Base-by-base conservation (phyloP, 495 filamentous ascomycete genomes). In the Talaromyces trachyspermus region DNA sequence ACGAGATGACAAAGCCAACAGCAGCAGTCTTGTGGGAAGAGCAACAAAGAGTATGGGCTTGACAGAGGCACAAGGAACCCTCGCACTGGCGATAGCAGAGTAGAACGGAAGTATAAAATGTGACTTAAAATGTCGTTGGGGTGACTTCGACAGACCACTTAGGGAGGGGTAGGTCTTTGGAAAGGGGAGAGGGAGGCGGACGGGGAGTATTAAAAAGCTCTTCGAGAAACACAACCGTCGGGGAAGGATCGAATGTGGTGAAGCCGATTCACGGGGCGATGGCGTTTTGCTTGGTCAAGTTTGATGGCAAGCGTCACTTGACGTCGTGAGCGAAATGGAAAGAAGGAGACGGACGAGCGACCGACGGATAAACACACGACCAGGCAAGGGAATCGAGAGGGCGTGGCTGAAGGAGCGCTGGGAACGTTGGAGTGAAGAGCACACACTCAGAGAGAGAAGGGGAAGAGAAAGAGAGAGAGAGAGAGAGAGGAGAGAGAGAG, bases 181-280 rank as follows among this genome's bases (percentile, higher is more conserved):
- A 12, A 11, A 15, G 27, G 40, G 29, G 44, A 35, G 38, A 58
- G 58, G 52, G 58, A 23, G 19, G 26, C 39, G 19, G 26, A 5
- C 7, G 37, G 39, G 11, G n/a, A 55, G 62, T 52, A n/a, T n/a
- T n/a, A n/a, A n/a, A 61, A 63, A 56, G 60, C 55, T 65, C 25
- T 44, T 53, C 20, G 55, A 35, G 49, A 49, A 41, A 51, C 49
- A 52, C 55, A 19, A 15, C 29, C 14, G 14, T 32, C 22, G 46
- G 53, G 53, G 59, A 70, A 65, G 56, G 61, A 66, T 59, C 63
- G 61, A 69, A 57, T 62, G 48, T 60, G 61, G 58, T 49, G 59
- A 57, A 58, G 56, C 46, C n/a, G n/a, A n/a, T n/a, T n/a, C n/a
- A n/a, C n/a, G n/a, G n/a, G n/a, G n/a, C n/a, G n/a, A n/a, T n/a